phyloP scores from a whole-genome alignment of 345 rosid genomes.

The Citrus unshiu region DNA sequence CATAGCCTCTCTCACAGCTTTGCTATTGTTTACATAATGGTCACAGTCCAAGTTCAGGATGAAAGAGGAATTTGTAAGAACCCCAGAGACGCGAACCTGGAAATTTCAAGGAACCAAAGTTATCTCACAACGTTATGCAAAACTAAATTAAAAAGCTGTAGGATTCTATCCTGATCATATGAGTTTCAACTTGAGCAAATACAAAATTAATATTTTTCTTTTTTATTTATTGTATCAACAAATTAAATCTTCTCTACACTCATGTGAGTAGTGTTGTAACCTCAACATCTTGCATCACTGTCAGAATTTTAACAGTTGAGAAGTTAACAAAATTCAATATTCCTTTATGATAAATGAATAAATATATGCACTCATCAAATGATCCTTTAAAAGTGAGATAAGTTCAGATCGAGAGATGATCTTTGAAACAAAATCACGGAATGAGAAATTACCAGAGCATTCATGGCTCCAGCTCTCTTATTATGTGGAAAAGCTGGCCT shows the following conservation, averaged over 20 bases:
- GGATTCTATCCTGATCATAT: not conserved
- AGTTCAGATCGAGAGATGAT: not conserved
- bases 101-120: conserved; percentile 4
- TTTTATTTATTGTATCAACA: no score
- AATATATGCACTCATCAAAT: not conserved
- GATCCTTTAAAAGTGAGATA: no score
- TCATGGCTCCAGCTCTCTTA: conserved; percentile 99
- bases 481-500: conserved; percentile 82
- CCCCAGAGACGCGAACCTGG: conserved; percentile 82
- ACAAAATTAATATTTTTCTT: not conserved
- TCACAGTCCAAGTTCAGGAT: conserved; percentile 93
- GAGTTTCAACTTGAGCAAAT: not conserved
- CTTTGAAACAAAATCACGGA: not conserved
- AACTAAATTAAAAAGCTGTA: not conserved
- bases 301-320: not conserved
- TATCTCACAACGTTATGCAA: not conserved
- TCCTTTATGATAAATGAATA: not conserved
- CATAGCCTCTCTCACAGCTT: conserved; percentile 88
- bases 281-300: no score
- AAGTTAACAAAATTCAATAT: not conserved
- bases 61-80: conserved; percentile 86
- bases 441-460: conserved; percentile 61
- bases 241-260: no score
- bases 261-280: no score
- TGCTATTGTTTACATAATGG: conserved; percentile 82